phyloP scores from a whole-genome alignment of 352 stramenopile species.

The Pythium sp. region DNA sequence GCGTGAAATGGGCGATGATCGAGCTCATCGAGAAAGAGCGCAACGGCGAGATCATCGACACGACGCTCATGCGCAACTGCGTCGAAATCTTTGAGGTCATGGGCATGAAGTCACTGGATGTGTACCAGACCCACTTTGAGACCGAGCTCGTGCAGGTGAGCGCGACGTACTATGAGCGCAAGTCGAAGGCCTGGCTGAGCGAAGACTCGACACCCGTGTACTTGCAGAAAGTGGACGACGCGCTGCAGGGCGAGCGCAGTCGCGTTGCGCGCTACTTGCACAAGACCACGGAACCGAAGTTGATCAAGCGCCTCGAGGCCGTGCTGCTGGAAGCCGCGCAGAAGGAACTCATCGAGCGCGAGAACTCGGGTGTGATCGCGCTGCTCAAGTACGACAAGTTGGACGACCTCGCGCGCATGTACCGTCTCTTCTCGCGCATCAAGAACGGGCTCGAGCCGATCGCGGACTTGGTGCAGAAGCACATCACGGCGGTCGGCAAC shows the following conservation, averaged over 20 bases:
- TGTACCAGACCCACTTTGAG: constrained; percentile 97
- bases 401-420: constrained; percentile 98
- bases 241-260: constrained; percentile 71
- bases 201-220: constrained; percentile 98
- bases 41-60: constrained; percentile 97
- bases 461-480: constrained; percentile 94
- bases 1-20: constrained; percentile 90
- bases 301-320: constrained; percentile 92
- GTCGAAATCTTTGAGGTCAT: constrained; percentile 98
- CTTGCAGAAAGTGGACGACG: constrained; percentile 93
- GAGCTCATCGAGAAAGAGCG: constrained; percentile 97
- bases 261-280: constrained; percentile 97
- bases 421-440: constrained; percentile 95
- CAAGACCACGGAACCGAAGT: constrained; percentile 93
- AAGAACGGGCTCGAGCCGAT: constrained; percentile 97
- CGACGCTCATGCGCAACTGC: constrained; percentile 94
- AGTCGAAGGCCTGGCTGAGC: constrained; percentile 97
- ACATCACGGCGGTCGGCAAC: constrained; percentile 91
- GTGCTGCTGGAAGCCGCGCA: constrained; percentile 95
- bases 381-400: constrained; percentile 97
- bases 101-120: constrained; percentile 94
- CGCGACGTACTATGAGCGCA: constrained; percentile 94
- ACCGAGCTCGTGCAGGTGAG: constrained; percentile 91
- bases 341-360: constrained; percentile 97
- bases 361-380: constrained; percentile 94